Percentiles rank a stretch among this genome's conserved stretches.
These are phyloP conservation scores for Colletotrichum theobromicola DNA, from an alignment of 2,329 filamentous ascomycete species.

Conservation along the genomic window DNA sequence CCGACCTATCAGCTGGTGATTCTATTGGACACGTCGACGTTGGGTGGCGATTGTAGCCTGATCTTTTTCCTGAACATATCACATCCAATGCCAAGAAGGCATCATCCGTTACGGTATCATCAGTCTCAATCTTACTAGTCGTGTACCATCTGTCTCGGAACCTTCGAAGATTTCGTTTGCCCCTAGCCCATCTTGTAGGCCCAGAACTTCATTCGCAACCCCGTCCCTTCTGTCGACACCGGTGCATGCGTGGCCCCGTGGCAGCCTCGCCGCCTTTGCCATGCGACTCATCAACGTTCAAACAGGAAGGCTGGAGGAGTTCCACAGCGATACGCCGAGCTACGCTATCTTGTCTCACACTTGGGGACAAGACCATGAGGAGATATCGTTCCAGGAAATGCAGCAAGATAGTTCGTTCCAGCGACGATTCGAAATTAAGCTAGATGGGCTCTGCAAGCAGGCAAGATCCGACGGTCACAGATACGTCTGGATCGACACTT, in stretches of 20 bases:
- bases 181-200: not conserved
- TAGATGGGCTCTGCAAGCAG: not conserved
- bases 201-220: not conserved
- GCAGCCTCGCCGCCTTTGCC: fast-evolving
- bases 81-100: fast-evolving
- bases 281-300: not conserved
- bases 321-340: fast-evolving
- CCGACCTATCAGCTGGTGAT: not conserved
- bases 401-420: not conserved
- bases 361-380: not conserved
- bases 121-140: not conserved
- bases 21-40: fast-evolving
- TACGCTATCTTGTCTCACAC: not conserved
- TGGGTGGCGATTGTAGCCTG: not conserved
- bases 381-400: not conserved
- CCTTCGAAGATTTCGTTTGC: no score
- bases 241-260: fast-evolving
- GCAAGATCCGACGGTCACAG: not conserved
- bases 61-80: not conserved
- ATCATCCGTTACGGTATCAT: not conserved
- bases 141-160: not conserved
- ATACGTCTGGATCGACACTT: not conserved
- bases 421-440: not conserved
- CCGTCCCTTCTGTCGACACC: fast-evolving
- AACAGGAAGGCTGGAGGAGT: not conserved